Evolutionary conservation across 768 basidiomycete genomes (phyloP), one percentile per base, ranked within the genome.

Genomic region (Lanmaoa rubissima): DNA sequence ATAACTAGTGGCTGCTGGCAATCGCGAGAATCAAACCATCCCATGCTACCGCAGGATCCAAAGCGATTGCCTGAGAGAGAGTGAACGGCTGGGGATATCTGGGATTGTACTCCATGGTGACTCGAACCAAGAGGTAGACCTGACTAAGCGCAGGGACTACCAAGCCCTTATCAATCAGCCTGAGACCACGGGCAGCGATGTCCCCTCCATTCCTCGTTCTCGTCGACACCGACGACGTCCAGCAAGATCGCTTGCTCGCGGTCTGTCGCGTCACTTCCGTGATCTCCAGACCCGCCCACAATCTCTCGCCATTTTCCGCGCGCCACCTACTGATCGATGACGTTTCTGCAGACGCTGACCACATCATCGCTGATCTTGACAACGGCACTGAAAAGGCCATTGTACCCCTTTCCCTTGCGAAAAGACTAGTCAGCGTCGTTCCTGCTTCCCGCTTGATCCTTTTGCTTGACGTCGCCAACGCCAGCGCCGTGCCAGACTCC

Each of bases 321-420:
- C 70, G 70, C 73, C 85, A 82, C 61, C 68, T 90, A 31, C 77
- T 88, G 48, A 74, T 86, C 61, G 83, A 90, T 53, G 74, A 76
- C 60, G 57, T 72, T 14, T 66, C 78, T 12, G 64, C 77, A 43
- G 75, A 80, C 48, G 51, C 79, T n/a, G 85, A 88, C 52, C 75
- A 81, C 24, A 76, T 85, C 63, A 76, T 84, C 54, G 73, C 81
- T 21, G 81, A 78, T 77, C 82, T 99, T 32, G 91, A 98, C 71
- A 75, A 75, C 21, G 94, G 95, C 24, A 83, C 86, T 2, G 82
- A 87, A 63, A 94, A 91, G 72, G 79, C 94, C 65, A 85, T 97
- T 39, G 79, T 94, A 0, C 81, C 87, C 19, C 78, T 84, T 42
- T 72, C 83, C n/a, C 78, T 79, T 64, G 88, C 81, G 32, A 85